Evolutionary conservation across 2,329 filamentous ascomycete genomes (phyloP), one percentile per base, ranked within the genome.

Genomic region (Setomelanomma holmii): DNA sequence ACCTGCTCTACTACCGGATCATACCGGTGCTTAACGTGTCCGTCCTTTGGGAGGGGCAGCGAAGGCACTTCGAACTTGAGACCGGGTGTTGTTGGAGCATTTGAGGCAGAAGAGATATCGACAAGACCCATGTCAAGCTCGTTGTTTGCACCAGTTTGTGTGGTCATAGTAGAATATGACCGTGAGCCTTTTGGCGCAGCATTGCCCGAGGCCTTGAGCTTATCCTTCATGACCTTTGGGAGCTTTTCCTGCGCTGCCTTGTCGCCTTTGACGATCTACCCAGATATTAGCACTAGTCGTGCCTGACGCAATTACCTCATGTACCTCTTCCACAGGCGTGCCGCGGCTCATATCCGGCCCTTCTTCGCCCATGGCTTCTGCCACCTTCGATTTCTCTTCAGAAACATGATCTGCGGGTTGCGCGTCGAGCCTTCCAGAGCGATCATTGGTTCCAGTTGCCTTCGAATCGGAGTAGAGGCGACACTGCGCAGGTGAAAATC

Each of bases 1-100:
- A 98, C 82, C 79, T 97, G 95, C 60, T 89, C 81, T 41, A 98
- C 81, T 6, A 97, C 82, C 1, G 90, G 86, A 71, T 97, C 89
- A 72, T 98, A 96, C 67, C 95, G 86, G 71, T 90, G 82, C 75
- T 92, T 89, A 65, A 93, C 78, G 76, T 90, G 82, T 51, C 81
- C 76, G 22, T 81, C 79, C 50, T 83, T 82, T 8, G 88, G 84
- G 45, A 92, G 79, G 5, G 89, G 86, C 49, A 87, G 77, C 30
- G 81, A 78, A 1, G 92, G 92, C 57, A 91, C 78, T 4, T 85
- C 86, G 68, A 91, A 97, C 71, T 93, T 96, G 72, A 90, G 82
- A n/a, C 90, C 89, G 24, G 71, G 65, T 5, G 60, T 63, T 33
- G 45, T 55, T 22, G 69, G 58, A 17, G 52, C 45, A 20, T 59